These are phyloP conservation scores for Diaporthe amygdali DNA, from an alignment of 2,329 filamentous ascomycete genomes.

Conservation along the genomic window DNA sequence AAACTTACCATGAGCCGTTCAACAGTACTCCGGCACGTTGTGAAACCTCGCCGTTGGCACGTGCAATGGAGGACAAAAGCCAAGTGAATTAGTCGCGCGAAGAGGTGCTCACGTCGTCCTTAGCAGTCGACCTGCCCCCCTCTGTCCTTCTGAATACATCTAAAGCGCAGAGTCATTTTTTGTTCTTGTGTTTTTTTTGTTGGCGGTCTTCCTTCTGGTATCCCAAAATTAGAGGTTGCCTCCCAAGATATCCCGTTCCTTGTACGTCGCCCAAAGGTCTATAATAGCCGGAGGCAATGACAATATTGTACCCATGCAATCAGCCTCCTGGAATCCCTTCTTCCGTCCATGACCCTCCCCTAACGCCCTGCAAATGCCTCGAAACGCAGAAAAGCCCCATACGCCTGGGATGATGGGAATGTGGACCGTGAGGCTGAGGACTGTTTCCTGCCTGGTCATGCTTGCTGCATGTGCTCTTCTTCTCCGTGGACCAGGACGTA, in stretches of 20 bases:
- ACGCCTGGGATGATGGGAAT: background rate
- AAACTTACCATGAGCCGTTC: background rate
- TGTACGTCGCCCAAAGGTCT: conserved; percentile 7
- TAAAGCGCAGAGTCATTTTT: conserved; percentile 5
- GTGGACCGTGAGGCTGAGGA: conserved; percentile 6
- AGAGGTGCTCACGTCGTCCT: background rate
- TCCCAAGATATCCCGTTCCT: conserved; percentile 1
- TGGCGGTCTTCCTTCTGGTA: conserved; percentile 6
- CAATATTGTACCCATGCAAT: conserved; percentile 22
- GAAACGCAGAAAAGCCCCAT: conserved; percentile 22
- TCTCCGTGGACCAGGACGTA: conserved; percentile 88
- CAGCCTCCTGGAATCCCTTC: conserved; percentile 19
- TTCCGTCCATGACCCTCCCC: conserved; percentile 16
- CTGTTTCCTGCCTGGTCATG: conserved; percentile 19
- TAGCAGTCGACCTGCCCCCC: background rate
- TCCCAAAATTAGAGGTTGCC: conserved; percentile 18
- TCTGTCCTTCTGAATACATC: conserved; percentile 12
- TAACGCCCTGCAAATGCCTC: conserved; percentile 28
- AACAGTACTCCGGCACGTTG: conserved; percentile 2
- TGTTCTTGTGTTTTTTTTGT: background rate
- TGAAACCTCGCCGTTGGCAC: conserved; percentile 16
- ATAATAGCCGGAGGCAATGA: conserved; percentile 14
- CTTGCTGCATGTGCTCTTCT: conserved; percentile 50
- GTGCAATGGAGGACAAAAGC: background rate
- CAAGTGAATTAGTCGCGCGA: conserved; percentile 14